Percentiles rank a stretch among this genome's conserved stretches.
These are phyloP conservation scores for Beauveria sp. DNA, from an alignment of 2,329 filamentous ascomycete genomes.

Conservation along the genomic window DNA sequence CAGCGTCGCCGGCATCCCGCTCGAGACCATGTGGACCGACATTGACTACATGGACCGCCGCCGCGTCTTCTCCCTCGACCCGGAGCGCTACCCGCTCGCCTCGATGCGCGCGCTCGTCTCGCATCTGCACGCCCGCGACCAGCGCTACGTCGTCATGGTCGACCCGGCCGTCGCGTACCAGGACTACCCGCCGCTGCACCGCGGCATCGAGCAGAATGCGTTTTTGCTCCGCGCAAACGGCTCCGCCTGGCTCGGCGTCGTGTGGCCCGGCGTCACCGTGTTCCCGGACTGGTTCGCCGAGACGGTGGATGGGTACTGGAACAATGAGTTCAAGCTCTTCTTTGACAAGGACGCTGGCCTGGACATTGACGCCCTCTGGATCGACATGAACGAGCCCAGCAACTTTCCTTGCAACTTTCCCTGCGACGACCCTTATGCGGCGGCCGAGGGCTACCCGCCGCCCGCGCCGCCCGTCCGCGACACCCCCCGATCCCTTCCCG, in stretches of 20 bases:
- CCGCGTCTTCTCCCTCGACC: slow-evolving; percentile 54
- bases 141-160: slow-evolving; percentile 72
- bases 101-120: slow-evolving; percentile 58
- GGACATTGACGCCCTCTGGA: slow-evolving; percentile 71
- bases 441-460: slow-evolving; percentile 44
- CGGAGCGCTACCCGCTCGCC: slow-evolving; percentile 51
- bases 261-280: slow-evolving; percentile 68
- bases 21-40: slow-evolving; percentile 47
- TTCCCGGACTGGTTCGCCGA: slow-evolving; percentile 72
- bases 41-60: slow-evolving; percentile 31
- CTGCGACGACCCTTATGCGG: slow-evolving; percentile 45
- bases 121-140: slow-evolving; percentile 57
- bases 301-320: slow-evolving; percentile 57
- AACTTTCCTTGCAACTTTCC: slow-evolving; percentile 37
- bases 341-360: slow-evolving; percentile 57
- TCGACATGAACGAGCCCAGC: slow-evolving; percentile 51
- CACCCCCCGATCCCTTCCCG: slow-evolving; percentile 54
- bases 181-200: slow-evolving; percentile 36
- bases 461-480: slow-evolving; percentile 53
- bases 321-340: slow-evolving; percentile 55
- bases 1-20: slow-evolving; percentile 53
- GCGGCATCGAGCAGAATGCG: slow-evolving; percentile 34
- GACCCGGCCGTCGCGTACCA: slow-evolving; percentile 60
- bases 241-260: slow-evolving; percentile 51
- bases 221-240: slow-evolving; percentile 45